Evolutionary conservation across 331 rosid species (phyloP), one percentile per base, ranked within the genome.

Genomic region (Dryas integrifolia): DNA sequence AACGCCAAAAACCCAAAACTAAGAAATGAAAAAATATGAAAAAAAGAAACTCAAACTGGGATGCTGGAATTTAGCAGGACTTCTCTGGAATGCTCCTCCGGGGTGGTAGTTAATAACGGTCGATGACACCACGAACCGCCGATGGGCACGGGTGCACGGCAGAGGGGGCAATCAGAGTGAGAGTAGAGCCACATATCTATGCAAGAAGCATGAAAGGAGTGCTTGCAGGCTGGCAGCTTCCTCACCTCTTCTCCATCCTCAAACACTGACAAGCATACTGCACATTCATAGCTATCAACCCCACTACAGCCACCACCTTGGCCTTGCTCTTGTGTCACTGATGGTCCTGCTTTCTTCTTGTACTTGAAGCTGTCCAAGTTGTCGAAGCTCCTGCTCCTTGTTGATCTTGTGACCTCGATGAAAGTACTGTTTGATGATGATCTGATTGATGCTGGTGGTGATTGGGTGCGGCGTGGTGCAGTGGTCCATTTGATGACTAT

Each of bases 111-210:
- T 18, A 18, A 63, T 26, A 73, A 4, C 48, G 57, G 76, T 2
- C 65, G 76, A 21, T 73, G 78, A 52, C 75, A 62, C 65, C 64
- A 53, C 2, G 76, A 78, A 0, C 55, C 6, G 4, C 45, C 7
- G 56, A 30, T 2, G 35, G 35, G 67, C 16, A 88, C 90, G 3
- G 90, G 89, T 4, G 97, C 58, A 11, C 99, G 86, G 65, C 99
- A 95, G 78, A 95, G 78, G 2, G 99, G 97, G 70, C 97, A 95
- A 60, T 95, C 99, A 9, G 79, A 82, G 85, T 92, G 99, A 70
- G 96, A 95, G 72, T 55, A 82, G 16, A 95, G 92, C 99, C 99
- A 92, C 96, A 89, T 92, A 47, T 95, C 99, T 70, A 95, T 92
- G 57, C 99, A 95, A 14, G 63, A 14, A 10, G 88, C 89, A 67